Evolutionary conservation across 257 asterid genomes (phyloP), one percentile per base, ranked within the genome.

Genomic region (Jacaranda mimosifolia): DNA sequence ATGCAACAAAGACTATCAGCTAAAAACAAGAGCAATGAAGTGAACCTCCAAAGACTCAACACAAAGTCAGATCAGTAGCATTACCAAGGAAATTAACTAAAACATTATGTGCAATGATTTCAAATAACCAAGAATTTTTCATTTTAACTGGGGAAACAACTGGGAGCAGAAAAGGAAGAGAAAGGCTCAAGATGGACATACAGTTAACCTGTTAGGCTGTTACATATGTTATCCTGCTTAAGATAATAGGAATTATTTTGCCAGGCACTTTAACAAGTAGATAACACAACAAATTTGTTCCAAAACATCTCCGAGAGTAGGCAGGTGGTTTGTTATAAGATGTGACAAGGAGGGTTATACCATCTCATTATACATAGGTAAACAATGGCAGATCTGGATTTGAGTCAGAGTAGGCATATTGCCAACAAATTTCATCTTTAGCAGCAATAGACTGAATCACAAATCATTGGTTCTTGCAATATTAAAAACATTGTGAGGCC

Each of bases 401-500:
- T 1, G 6, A 8, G 9, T 8, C 46, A 42, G 46, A 42, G 9
- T 42, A 4, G 46, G 9, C 46, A 42, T 8, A 42, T 42, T 8
- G 46, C 46, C 3, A 4, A 42, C 9, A 4, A 42, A 26, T 45
- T 36, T 19, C 42, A 18, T 48, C 42, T 43, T 46, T 67, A 45
- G 40, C 57, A 45, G 72, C 57, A 46, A 48, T 7, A 8, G 70
- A 64, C 32, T 64, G 70, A 64, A 64, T n/a, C 51, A 42, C 32
- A 26, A 26, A 26, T 26, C 32, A 64, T 14, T 36, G 11, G 46
- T 39, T 1, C 14, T n/a, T 40, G 36, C 35, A n/a, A n/a, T n/a
- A 45, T 18, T 17, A 13, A 46, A 11, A 11, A 46, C 13, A 21
- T 9, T 46, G 43, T 18, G 18, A 2, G 14, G 18, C 5, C 6